A percentile compares a stretch with the other conserved stretches of the same genome.
These are phyloP conservation scores for Zygosaccharomyces kombuchaensis DNA, from an alignment of 805 yeast genomes.

Conservation along the genomic window DNA sequence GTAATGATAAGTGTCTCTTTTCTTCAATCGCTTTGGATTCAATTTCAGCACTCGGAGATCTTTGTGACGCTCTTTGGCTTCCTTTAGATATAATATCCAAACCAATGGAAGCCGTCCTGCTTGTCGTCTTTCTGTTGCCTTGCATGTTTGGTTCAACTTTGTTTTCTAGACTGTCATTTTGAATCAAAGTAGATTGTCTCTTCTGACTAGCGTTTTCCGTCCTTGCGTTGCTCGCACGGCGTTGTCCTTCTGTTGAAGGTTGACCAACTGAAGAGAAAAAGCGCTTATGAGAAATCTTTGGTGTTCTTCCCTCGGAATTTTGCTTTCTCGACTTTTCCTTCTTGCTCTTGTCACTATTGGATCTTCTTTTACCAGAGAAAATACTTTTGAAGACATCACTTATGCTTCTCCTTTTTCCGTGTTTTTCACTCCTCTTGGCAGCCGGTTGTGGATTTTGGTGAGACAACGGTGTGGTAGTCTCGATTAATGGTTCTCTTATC, in stretches of 20 bases:
- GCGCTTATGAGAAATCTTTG: not conserved
- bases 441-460: not conserved
- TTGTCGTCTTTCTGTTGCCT: too few species aligned
- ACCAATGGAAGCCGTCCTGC: not conserved
- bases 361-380: conserved; percentile 16
- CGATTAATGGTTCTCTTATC: not conserved
- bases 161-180: not conserved
- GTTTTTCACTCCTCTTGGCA: not conserved
- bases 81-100: not conserved
- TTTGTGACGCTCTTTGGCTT: not conserved
- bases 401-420: conserved; percentile 18
- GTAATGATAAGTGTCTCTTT: not conserved
- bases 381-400: conserved; percentile 17
- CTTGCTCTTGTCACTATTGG: conserved; percentile 8
- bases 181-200: not conserved
- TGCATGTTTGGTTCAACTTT: not conserved
- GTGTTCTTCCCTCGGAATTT: not conserved
- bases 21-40: not conserved
- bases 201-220: not conserved
- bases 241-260: not conserved
- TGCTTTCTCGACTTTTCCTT: not conserved
- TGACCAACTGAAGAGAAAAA: not conserved
- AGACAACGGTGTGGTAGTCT: conserved; percentile 4
- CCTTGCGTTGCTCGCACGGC: not conserved
- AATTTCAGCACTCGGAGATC: not conserved